phyloP scores from a whole-genome alignment of 139 green algal species.

The Desmodesmus armatus region DNA sequence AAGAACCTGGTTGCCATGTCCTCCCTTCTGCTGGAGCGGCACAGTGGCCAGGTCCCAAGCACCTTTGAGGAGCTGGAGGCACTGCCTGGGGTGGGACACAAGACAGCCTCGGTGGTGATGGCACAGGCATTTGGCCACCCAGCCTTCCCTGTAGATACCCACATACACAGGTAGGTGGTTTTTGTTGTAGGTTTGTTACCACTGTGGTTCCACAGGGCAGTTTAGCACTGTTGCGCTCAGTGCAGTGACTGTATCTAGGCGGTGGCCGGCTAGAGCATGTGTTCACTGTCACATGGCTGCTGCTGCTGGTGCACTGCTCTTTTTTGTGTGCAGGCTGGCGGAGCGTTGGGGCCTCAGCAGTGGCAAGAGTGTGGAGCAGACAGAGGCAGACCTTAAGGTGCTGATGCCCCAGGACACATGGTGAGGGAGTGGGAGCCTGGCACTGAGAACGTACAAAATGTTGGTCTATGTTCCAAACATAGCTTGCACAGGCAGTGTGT shows the following conservation, averaged over 20 bases:
- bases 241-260: neutral
- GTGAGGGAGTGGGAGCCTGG: conserved; percentile 46
- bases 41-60: conserved; percentile 76
- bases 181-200: no score
- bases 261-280: neutral
- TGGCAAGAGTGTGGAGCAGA: conserved; percentile 85
- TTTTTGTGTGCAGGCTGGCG: conserved; percentile 26
- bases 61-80: conserved; percentile 83
- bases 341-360: conserved; percentile 60
- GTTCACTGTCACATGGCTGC: neutral
- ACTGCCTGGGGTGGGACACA: conserved; percentile 76
- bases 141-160: conserved; percentile 93
- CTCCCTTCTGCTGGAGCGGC: conserved; percentile 75
- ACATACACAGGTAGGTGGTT: no score
- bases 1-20: conserved; percentile 78
- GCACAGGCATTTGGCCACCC: conserved; percentile 66
- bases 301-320: conserved; percentile 43
- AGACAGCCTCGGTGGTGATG: conserved; percentile 87
- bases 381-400: conserved; percentile 84
- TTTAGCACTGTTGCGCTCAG: conserved; percentile 71
- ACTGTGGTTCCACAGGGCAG: no score
- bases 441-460: no score
- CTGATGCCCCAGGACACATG: conserved; percentile 71
- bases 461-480: no score
- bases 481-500: no score